Percentiles rank a stretch among this genome's conserved stretches.
These are phyloP conservation scores for Euphorbia lathyris DNA, from an alignment of 345 rosid species.

Conservation along the genomic window DNA sequence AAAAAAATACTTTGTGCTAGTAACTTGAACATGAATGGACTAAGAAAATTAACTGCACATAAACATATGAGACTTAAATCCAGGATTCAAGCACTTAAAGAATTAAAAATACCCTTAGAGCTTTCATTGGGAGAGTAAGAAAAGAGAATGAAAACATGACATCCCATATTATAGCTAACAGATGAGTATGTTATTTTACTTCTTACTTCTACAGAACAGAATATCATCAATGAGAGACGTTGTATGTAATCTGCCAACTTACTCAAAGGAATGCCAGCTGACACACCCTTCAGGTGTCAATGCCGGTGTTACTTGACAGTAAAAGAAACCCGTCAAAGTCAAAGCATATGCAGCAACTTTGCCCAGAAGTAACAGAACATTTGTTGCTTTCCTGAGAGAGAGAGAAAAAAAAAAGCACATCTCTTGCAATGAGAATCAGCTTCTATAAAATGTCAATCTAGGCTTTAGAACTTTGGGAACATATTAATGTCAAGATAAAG, in stretches of 20 bases:
- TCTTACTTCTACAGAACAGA: not conserved
- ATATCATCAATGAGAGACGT: not conserved
- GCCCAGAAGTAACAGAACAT: constrained; percentile 69
- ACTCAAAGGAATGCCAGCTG: constrained; percentile 55
- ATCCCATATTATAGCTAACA: not conserved
- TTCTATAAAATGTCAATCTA: not conserved
- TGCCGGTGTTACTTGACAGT: constrained; percentile 66
- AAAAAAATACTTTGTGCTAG: not conserved
- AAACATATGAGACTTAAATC: not conserved
- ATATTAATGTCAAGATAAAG: not conserved
- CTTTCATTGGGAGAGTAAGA: not conserved
- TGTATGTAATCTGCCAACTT: constrained; percentile 32
- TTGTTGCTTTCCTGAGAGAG: constrained; percentile 70
- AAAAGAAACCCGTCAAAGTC: constrained; percentile 84
- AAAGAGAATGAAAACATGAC: not conserved
- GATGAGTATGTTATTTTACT: not conserved
- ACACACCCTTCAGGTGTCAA: constrained; percentile 47
- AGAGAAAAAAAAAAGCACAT: constrained; percentile 16
- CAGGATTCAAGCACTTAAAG: not conserved
- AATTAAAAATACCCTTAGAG: not conserved
- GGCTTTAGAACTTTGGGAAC: not conserved
- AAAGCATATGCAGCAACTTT: constrained; percentile 80
- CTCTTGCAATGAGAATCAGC: constrained; percentile 7
- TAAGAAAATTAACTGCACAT: not conserved
- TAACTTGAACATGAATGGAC: not conserved